Conservation (phyloP, 2,329 filamentous ascomycete genomes). For the Penicillium sp. region DNA sequence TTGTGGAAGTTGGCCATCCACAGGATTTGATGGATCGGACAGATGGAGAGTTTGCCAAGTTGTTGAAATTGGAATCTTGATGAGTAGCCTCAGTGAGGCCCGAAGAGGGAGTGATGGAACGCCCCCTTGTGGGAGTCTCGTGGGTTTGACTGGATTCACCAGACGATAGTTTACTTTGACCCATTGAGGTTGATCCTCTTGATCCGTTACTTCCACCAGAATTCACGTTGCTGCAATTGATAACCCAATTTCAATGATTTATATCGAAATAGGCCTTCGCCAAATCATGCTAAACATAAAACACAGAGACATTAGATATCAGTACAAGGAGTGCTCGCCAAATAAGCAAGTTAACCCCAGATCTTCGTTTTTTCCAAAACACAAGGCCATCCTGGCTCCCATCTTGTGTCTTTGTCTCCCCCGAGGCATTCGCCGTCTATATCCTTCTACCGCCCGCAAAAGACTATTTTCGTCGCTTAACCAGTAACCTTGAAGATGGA, state of each 20-base stretch:
- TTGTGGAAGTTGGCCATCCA: slow-evolving; percentile 13
- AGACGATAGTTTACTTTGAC: too few relatives aligned
- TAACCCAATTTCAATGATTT: slow-evolving; percentile 14
- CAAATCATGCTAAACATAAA: slow-evolving; percentile 22
- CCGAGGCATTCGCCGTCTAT: background rate
- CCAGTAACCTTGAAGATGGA: slow-evolving; percentile 48
- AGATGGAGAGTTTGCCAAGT: slow-evolving; percentile 3
- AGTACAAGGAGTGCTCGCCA: slow-evolving; percentile 17
- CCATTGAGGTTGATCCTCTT: too few relatives aligned
- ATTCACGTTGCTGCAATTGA: background rate
- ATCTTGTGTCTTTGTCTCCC: background rate
- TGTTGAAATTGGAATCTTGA: background rate
- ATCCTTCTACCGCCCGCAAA: background rate
- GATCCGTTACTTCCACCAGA: too few relatives aligned
- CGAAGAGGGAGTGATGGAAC: too few relatives aligned
- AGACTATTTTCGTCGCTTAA: slow-evolving; percentile 23
- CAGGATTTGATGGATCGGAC: slow-evolving; percentile 1
- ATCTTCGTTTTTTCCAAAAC: background rate
- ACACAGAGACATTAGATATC: slow-evolving; percentile 25
- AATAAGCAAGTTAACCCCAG: background rate
- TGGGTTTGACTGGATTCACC: too few relatives aligned
- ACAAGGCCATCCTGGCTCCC: background rate
- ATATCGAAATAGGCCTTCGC: slow-evolving; percentile 20
- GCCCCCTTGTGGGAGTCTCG: too few relatives aligned
- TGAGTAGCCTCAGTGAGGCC: too few relatives aligned